Percentiles rank a stretch among this genome's conserved stretches.
phyloP scores from a whole-genome alignment of 23 red algal genomes.

The Gracilaria domingensis region DNA sequence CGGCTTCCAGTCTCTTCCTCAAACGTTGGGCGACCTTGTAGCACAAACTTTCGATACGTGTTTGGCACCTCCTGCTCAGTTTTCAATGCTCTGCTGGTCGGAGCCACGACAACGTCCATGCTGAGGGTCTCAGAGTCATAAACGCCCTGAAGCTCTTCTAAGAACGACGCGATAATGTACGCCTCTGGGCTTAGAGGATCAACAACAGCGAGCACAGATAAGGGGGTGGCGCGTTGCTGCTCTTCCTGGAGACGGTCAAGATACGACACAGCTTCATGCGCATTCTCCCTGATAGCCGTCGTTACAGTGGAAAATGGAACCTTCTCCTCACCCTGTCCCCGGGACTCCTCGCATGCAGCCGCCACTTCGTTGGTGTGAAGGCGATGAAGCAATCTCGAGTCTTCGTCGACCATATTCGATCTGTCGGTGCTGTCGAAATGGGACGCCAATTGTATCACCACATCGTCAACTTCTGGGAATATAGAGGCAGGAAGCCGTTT shows the following conservation, averaged over 20 bases:
- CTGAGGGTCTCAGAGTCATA: slow-evolving; percentile 37
- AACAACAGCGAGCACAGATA: slow-evolving; percentile 56
- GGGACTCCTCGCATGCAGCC: background rate
- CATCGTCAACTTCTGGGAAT: slow-evolving; percentile 17
- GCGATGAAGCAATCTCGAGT: slow-evolving; percentile 24
- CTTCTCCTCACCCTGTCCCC: background rate
- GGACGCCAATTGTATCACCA: slow-evolving; percentile 39
- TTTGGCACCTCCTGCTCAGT: slow-evolving; percentile 33
- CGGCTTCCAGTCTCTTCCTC: background rate
- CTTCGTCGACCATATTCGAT: background rate
- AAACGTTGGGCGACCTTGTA: slow-evolving; percentile 23
- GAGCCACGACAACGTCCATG: slow-evolving; percentile 22
- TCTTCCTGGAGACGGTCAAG: background rate
- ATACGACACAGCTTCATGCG: background rate
- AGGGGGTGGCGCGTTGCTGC: background rate
- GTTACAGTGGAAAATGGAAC: background rate
- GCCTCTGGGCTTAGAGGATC: slow-evolving; percentile 48
- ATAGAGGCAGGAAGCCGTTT: slow-evolving; percentile 21
- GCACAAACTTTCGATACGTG: slow-evolving; percentile 58
- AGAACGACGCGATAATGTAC: slow-evolving; percentile 31
- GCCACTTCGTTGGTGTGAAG: slow-evolving; percentile 16
- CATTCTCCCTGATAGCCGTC: background rate
- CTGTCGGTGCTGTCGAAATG: slow-evolving; percentile 13
- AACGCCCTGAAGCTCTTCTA: slow-evolving; percentile 42
- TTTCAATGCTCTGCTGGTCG: background rate